Conservation (phyloP, 2,329 filamentous ascomycete genomes). For the Penicillium sp. region DNA sequence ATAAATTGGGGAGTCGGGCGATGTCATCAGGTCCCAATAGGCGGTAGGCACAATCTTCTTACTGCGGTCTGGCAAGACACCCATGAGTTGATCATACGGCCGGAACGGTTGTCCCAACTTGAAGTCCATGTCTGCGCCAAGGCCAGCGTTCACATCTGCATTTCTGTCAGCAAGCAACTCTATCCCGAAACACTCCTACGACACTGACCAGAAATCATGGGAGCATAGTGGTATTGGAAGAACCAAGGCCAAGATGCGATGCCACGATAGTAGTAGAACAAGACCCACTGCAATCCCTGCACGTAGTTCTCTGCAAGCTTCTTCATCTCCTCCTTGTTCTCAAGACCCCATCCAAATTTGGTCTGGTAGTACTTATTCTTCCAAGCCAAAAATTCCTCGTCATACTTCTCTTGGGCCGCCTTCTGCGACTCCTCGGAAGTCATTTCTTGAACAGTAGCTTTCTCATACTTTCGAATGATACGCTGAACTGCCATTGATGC, state of each 20-base stretch:
- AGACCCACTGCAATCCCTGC: constrained; percentile 94
- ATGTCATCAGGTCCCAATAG: constrained; percentile 93
- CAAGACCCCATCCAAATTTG: constrained; percentile 87
- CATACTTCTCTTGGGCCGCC: constrained; percentile 80
- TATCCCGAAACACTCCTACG: constrained; percentile 10
- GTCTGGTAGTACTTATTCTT: constrained; percentile 90
- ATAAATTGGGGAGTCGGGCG: constrained; percentile 84
- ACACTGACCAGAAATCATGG: constrained; percentile 78
- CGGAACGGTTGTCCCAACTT: constrained; percentile 91
- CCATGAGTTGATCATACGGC: constrained; percentile 97
- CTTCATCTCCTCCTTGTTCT: constrained; percentile 76
- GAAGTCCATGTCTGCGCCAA: constrained; percentile 87
- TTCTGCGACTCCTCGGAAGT: constrained; percentile 76
- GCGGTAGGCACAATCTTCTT: constrained; percentile 89
- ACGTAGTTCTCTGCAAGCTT: constrained; percentile 94
- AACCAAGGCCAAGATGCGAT: constrained; percentile 99
- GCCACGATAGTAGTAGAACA: constrained; percentile 96
- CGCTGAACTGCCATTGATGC: constrained; percentile 79
- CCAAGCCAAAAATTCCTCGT: constrained; percentile 87
- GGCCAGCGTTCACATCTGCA: constrained; percentile 80
- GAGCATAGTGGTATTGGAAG: constrained; percentile 94
- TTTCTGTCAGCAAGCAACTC: constrained; percentile 21
- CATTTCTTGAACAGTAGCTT: constrained; percentile 79
- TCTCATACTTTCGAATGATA: constrained; percentile 87
- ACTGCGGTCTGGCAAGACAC: constrained; percentile 93